Evolutionary conservation across 306 rosid genomes (phyloP).

Genomic region (Prinsepia uniflora): DNA sequence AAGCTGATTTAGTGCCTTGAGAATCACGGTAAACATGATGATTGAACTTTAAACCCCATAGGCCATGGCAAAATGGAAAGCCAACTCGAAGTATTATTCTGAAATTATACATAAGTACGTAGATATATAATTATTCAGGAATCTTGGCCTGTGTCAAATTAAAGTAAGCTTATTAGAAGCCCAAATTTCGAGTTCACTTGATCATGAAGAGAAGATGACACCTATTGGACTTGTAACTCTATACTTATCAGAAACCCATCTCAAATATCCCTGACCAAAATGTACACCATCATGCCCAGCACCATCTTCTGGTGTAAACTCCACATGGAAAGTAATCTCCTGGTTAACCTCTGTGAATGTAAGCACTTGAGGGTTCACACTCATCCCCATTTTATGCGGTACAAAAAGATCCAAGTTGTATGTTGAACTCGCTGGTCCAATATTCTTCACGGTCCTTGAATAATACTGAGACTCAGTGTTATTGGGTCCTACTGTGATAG

Average conservation of each 20-base stretch:
- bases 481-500: slow-evolving; percentile 24
- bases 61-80: too few relatives aligned
- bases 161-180: too few relatives aligned
- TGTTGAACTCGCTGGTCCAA: slow-evolving; percentile 36
- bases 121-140: too few relatives aligned
- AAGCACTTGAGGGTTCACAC: slow-evolving; percentile 25
- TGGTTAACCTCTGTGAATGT: slow-evolving; percentile 41
- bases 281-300: slow-evolving; percentile 6
- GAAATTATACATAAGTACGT: too few relatives aligned
- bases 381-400: slow-evolving; percentile 29
- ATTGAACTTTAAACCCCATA: too few relatives aligned
- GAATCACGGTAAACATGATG: too few relatives aligned
- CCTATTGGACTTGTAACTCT: slow-evolving; percentile 45
- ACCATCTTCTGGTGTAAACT: slow-evolving; percentile 19
- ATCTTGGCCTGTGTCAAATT: too few relatives aligned
- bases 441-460: slow-evolving; percentile 46
- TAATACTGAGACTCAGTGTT: slow-evolving; percentile 23
- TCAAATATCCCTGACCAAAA: slow-evolving; percentile 41
- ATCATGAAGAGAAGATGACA: slow-evolving; percentile 7
- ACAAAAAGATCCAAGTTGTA: slow-evolving; percentile 19
- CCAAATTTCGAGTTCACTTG: too few relatives aligned
- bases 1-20: too few relatives aligned
- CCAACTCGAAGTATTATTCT: too few relatives aligned
- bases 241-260: slow-evolving; percentile 43
- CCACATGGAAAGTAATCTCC: slow-evolving; percentile 25